These are phyloP conservation scores for Pichia kluyveri DNA, from an alignment of 805 yeast genomes.

Conservation along the genomic window DNA sequence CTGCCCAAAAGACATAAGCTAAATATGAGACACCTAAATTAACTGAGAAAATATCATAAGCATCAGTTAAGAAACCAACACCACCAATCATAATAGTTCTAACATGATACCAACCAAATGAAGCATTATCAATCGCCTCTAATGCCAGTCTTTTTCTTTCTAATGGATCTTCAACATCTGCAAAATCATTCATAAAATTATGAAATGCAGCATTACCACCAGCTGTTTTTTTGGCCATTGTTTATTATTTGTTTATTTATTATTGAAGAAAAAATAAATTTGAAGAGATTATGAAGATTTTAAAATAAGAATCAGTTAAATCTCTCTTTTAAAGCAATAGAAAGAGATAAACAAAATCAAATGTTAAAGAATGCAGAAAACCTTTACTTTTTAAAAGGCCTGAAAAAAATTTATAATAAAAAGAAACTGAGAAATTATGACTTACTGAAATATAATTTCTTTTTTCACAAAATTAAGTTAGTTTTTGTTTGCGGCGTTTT, in stretches of 20 bases:
- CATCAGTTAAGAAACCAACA: slow-evolving; percentile 89
- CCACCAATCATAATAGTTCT: slow-evolving; percentile 85
- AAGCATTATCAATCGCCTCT: slow-evolving; percentile 73
- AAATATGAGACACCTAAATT: slow-evolving; percentile 76
- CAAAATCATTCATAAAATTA: slow-evolving; percentile 69
- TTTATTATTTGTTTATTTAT: neutral
- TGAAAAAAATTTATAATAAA: neutral
- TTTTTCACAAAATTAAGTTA: no score
- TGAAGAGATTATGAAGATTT: neutral
- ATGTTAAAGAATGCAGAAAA: neutral
- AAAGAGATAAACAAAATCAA: neutral
- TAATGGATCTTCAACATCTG: slow-evolving; percentile 74
- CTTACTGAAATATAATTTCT: no score
- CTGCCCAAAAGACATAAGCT: slow-evolving; percentile 66
- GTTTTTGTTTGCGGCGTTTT: neutral
- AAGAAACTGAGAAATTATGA: no score
- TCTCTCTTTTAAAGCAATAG: neutral
- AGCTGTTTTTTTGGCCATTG: slow-evolving; percentile 27
- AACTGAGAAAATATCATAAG: slow-evolving; percentile 88
- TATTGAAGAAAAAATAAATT: neutral
- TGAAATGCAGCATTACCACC: slow-evolving; percentile 89
- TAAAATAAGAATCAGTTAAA: neutral
- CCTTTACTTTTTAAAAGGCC: neutral
- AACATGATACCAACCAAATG: slow-evolving; percentile 75
- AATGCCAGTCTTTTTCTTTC: slow-evolving; percentile 82